Evolutionary conservation across 495 filamentous ascomycete species (phyloP).

Genomic region (Aspergillus sparsus): DNA sequence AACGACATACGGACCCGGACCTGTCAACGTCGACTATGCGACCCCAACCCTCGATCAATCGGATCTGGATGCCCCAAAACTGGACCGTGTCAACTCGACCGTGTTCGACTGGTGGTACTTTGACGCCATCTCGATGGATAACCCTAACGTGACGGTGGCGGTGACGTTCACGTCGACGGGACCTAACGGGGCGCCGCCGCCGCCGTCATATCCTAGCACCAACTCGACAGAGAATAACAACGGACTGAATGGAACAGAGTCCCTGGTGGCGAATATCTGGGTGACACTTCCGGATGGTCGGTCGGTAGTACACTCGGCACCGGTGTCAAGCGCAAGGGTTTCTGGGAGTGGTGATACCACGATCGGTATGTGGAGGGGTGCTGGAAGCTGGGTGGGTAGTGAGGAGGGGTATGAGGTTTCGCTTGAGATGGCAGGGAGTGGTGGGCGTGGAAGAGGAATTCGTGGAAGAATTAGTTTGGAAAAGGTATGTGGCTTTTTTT

Average conservation of each 20-base stretch:
- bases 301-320: neutral
- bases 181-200: slow-evolving; percentile 26
- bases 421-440: neutral
- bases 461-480: slow-evolving; percentile 16
- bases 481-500: neutral
- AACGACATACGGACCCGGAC: neutral
- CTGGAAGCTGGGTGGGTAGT: slow-evolving; percentile 15
- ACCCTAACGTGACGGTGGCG: slow-evolving; percentile 25
- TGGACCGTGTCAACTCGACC: slow-evolving; percentile 30
- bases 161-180: slow-evolving; percentile 35
- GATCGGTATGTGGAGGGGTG: slow-evolving; percentile 11
- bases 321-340: neutral
- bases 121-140: slow-evolving; percentile 31
- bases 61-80: slow-evolving; percentile 34
- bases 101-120: slow-evolving; percentile 49
- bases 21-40: slow-evolving; percentile 8
- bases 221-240: neutral
- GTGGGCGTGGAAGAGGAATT: neutral
- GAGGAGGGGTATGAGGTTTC: slow-evolving; percentile 18
- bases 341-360: slow-evolving; percentile 1
- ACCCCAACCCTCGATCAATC: slow-evolving; percentile 11
- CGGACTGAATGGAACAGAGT: slow-evolving; percentile 11
- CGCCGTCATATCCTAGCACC: slow-evolving; percentile 1
- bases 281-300: slow-evolving; percentile 28
- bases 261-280: slow-evolving; percentile 31